Evolutionary conservation across 163 green algal genomes (phyloP).

Genomic region (Chlorella variabilis): DNA sequence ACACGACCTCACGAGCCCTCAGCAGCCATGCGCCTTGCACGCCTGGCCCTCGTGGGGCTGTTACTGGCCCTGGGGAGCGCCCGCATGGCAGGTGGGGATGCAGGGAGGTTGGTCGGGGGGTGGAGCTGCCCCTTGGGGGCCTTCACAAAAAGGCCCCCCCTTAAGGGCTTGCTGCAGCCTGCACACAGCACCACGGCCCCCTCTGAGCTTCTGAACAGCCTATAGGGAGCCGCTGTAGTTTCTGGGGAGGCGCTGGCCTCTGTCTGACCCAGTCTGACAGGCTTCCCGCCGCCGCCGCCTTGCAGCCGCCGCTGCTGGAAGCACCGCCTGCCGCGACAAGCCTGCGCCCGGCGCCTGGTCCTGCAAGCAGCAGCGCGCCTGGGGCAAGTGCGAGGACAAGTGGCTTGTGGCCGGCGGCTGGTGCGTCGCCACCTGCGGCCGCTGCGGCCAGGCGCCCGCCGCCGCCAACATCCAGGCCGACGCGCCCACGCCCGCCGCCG

Average conservation of each 20-base stretch:
- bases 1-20: not conserved
- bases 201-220: too few relatives aligned
- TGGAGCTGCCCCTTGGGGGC: too few relatives aligned
- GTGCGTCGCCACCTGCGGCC: conserved; percentile 20
- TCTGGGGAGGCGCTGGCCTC: too few relatives aligned
- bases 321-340: not conserved
- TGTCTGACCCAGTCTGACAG: too few relatives aligned
- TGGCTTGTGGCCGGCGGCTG: conserved; percentile 7
- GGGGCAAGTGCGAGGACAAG: conserved; percentile 27
- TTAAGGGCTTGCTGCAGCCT: too few relatives aligned
- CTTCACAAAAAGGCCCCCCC: too few relatives aligned
- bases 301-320: not conserved
- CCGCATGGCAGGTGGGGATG: too few relatives aligned
- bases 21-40: not conserved
- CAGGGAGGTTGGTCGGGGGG: too few relatives aligned
- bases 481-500: too few relatives aligned
- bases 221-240: too few relatives aligned
- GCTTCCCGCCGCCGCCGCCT: not conserved
- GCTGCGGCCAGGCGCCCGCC: not conserved
- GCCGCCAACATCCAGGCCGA: too few relatives aligned
- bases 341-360: not conserved
- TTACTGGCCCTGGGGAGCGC: not conserved
- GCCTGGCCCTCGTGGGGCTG: not conserved
- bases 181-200: too few relatives aligned
- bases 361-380: conserved; percentile 16